Percentiles rank a stretch among this genome's conserved stretches.
Conservation (phyloP, 2,329 filamentous ascomycete genomes). For the Colletotrichum paranaense region DNA sequence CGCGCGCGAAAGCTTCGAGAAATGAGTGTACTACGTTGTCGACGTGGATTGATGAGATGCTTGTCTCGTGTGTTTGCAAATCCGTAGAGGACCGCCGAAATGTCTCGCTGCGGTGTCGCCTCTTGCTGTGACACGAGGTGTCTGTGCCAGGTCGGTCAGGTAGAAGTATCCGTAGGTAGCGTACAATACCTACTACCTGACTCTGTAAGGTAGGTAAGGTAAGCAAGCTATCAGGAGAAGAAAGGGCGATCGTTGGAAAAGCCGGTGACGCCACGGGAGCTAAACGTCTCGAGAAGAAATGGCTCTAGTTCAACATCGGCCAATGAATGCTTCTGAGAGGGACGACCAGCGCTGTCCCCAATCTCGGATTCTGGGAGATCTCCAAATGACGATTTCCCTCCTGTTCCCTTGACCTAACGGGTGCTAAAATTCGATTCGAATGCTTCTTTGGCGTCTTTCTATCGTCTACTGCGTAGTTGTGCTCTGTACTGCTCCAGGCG, state of each 20-base stretch:
- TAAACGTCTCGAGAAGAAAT: not conserved
- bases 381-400: not conserved
- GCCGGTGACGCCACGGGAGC: constrained; percentile 29
- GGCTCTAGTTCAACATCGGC: not conserved
- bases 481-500: constrained; percentile 2
- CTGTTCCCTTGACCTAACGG: not conserved
- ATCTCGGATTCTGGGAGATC: constrained; percentile 10
- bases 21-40: constrained; percentile 7
- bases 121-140: constrained; percentile 21
- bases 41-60: constrained; percentile 4
- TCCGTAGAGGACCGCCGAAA: constrained; percentile 8
- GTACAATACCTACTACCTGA: no score
- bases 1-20: not conserved
- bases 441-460: not conserved
- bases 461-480: not conserved
- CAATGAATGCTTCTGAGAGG: constrained; percentile 25
- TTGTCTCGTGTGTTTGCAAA: not conserved
- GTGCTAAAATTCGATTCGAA: constrained; percentile 1
- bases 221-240: constrained; percentile 19
- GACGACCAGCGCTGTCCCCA: constrained; percentile 29
- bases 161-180: not conserved
- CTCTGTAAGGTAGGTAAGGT: no score
- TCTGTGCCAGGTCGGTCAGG: constrained; percentile 19
- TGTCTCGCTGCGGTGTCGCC: constrained; percentile 18
- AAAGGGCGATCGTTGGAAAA: constrained; percentile 13